These are phyloP conservation scores for Kwoniella dejecticola DNA, from an alignment of 768 basidiomycete species.

Conservation along the genomic window DNA sequence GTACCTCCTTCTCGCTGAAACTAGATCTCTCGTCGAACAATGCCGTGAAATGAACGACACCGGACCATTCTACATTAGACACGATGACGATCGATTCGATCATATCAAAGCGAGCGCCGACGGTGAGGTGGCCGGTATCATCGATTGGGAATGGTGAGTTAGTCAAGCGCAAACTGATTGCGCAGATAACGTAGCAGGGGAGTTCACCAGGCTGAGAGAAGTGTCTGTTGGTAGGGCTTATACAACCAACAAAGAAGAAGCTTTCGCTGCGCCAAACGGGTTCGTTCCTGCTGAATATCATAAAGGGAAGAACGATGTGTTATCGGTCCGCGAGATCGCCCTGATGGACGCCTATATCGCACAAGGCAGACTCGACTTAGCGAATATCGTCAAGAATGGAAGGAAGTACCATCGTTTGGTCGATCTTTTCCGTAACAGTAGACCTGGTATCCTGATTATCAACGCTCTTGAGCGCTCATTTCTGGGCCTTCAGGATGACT, in stretches of 20 bases:
- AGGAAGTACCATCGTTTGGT: constrained; percentile 13
- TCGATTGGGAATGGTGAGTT: constrained; percentile 33
- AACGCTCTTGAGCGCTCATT: constrained; percentile 4
- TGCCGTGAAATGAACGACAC: neutral
- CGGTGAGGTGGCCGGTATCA: constrained; percentile 2
- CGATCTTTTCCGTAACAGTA: neutral
- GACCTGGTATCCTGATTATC: neutral
- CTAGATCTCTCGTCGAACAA: neutral
- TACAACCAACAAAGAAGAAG: constrained; percentile 19
- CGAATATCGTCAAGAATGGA: constrained; percentile 10
- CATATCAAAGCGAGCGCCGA: constrained; percentile 2
- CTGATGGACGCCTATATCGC: constrained; percentile 1
- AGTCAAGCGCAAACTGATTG: neutral
- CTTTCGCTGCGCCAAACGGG: constrained; percentile 12
- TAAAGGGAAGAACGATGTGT: neutral
- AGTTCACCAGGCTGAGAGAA: too few relatives aligned
- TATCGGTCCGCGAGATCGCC: neutral
- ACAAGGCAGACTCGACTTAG: constrained; percentile 10
- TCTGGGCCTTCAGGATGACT: neutral
- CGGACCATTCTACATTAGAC: constrained; percentile 18
- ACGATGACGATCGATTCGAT: constrained; percentile 24
- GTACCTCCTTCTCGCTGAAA: too few relatives aligned
- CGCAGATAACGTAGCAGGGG: neutral
- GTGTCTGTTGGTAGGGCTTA: too few relatives aligned
- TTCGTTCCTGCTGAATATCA: constrained; percentile 1